Evolutionary conservation across 495 filamentous ascomycete species (phyloP).

Genomic region (Penicillium bialowiezense): DNA sequence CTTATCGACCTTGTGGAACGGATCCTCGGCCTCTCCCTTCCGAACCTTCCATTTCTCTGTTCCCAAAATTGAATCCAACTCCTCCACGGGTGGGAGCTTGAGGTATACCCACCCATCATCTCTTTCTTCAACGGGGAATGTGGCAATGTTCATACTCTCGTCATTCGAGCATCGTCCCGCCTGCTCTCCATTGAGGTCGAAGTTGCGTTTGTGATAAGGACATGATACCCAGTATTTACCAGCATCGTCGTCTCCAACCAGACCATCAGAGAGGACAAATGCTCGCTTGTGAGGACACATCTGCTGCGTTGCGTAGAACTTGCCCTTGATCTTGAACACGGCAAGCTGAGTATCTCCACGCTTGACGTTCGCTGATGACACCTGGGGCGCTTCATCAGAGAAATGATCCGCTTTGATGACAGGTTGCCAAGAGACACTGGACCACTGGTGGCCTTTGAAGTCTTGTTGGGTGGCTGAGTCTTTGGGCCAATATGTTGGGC

Average conservation of each 20-base stretch:
- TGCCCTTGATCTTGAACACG: constrained; percentile 81
- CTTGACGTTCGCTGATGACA: constrained; percentile 69
- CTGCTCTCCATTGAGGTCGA: constrained; percentile 65
- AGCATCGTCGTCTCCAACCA: constrained; percentile 73
- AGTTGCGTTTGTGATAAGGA: constrained; percentile 93
- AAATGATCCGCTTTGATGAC: constrained; percentile 74
- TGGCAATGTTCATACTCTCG: constrained; percentile 74
- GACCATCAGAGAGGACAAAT: constrained; percentile 82
- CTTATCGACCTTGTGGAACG: constrained; percentile 69
- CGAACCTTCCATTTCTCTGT: constrained; percentile 82
- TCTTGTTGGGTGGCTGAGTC: constrained; percentile 60
- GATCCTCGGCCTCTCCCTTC: constrained; percentile 62
- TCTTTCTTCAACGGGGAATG: constrained; percentile 77
- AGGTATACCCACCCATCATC: constrained; percentile 81
- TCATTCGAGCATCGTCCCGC: constrained; percentile 78
- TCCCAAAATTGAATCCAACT: constrained; percentile 78
- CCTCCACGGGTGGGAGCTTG: constrained; percentile 79
- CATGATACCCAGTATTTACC: constrained; percentile 80
- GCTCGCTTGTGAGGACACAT: constrained; percentile 98
- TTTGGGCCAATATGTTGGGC: constrained; percentile 83
- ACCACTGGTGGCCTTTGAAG: constrained; percentile 77
- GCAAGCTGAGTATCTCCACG: constrained; percentile 90
- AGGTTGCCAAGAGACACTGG: constrained; percentile 75
- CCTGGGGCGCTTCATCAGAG: constrained; percentile 63
- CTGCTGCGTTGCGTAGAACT: constrained; percentile 89